Conservation (phyloP, 179 eudicot genomes). For the Carnegiea gigantea region DNA sequence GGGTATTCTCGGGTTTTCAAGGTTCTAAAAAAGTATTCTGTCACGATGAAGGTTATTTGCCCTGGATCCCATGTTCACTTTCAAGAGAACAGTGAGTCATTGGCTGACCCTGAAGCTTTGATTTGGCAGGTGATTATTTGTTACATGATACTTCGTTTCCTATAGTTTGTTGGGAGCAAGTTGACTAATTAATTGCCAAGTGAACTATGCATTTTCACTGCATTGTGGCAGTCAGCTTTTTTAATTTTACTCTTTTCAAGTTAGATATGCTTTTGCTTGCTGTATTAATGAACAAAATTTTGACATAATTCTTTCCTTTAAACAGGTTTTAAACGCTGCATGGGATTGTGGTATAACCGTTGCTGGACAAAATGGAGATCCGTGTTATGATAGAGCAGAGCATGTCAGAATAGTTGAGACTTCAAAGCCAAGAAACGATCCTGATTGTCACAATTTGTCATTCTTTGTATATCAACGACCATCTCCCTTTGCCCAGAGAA, state of each 20-base stretch:
- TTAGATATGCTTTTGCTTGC: neutral
- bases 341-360: constrained; percentile 63
- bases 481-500: constrained; percentile 43
- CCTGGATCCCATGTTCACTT: constrained; percentile 40
- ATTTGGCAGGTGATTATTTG: constrained; percentile 60
- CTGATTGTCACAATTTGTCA: constrained; percentile 48
- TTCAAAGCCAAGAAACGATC: constrained; percentile 67
- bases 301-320: constrained; percentile 8
- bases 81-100: constrained; percentile 46
- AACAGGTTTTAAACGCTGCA: constrained; percentile 55
- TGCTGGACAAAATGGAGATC: constrained; percentile 58
- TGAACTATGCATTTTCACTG: neutral
- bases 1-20: constrained; percentile 57
- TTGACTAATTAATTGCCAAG: neutral
- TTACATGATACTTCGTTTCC: constrained; percentile 2
- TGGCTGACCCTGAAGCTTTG: constrained; percentile 63
- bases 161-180: neutral
- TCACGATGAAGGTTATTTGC: constrained; percentile 43
- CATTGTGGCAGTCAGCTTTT: neutral
- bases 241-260: neutral
- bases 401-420: constrained; percentile 47
- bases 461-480: constrained; percentile 58
- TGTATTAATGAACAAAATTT: neutral
- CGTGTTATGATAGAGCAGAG: constrained; percentile 63
- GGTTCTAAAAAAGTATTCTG: constrained; percentile 53